Percentiles rank a stretch among this genome's conserved stretches.
Conservation (phyloP, 495 filamentous ascomycete genomes). For the Neurospora cerealis region DNA sequence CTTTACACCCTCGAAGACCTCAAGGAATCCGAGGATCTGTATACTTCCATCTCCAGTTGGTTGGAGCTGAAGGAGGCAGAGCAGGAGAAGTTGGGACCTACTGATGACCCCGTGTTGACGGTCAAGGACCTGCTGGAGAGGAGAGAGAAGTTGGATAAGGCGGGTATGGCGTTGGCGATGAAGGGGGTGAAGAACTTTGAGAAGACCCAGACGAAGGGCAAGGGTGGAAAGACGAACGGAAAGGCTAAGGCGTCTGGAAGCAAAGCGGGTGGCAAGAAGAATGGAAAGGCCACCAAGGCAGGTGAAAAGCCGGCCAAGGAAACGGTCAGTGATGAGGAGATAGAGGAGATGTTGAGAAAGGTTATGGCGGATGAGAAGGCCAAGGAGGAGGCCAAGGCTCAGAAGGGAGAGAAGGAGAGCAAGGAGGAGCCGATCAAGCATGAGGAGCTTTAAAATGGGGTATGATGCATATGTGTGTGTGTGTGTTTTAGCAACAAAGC, state of each 20-base stretch:
- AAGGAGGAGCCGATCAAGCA: constrained; percentile 24
- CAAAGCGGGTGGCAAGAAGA: constrained; percentile 29
- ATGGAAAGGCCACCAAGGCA: constrained; percentile 26
- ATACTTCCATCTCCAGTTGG: constrained; percentile 48
- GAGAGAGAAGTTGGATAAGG: constrained; percentile 51
- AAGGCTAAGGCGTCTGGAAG: constrained; percentile 28
- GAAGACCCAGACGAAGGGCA: constrained; percentile 30
- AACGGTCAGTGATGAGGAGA: constrained; percentile 33
- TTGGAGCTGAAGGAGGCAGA: constrained; percentile 52
- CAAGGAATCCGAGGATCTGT: constrained; percentile 37
- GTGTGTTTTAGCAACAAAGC: background rate
- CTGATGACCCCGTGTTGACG: constrained; percentile 61
- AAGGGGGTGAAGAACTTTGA: constrained; percentile 57
- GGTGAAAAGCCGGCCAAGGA: constrained; percentile 24
- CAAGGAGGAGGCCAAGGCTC: constrained; percentile 23
- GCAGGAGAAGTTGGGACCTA: constrained; percentile 57
- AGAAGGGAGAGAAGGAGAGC: constrained; percentile 13
- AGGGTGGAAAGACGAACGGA: constrained; percentile 29
- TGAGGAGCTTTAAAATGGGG: constrained; percentile 38
- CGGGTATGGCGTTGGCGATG: constrained; percentile 59
- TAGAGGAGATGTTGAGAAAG: constrained; percentile 40
- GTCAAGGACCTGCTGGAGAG: constrained; percentile 54
- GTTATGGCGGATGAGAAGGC: constrained; percentile 14
- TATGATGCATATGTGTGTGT: background rate
- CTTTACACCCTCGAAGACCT: constrained; percentile 56